Evolutionary conservation across 1,139 yeast genomes (phyloP).

Genomic region (Taiozyma sp.): DNA sequence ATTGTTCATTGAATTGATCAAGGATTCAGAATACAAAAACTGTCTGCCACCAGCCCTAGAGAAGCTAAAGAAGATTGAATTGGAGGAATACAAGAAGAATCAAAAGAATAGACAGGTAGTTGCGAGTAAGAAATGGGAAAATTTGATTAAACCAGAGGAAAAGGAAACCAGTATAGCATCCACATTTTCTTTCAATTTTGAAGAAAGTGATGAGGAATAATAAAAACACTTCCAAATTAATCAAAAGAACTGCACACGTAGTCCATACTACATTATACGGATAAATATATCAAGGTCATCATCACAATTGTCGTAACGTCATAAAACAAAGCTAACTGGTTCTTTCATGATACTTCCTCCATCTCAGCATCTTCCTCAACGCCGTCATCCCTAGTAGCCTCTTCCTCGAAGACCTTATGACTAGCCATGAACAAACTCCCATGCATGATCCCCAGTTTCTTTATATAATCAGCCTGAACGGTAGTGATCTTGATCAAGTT

Average conservation of each 20-base stretch:
- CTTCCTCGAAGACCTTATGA: constrained; percentile 55
- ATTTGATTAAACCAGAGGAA: constrained; percentile 12
- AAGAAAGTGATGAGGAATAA: constrained; percentile 13
- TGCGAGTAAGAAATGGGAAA: constrained; percentile 28
- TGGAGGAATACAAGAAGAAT: constrained; percentile 22
- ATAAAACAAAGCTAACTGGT: not conserved
- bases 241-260: too few species aligned
- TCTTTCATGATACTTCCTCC: not conserved
- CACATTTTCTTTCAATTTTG: constrained; percentile 21
- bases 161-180: not conserved
- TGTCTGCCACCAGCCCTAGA: constrained; percentile 32
- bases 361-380: constrained; percentile 1
- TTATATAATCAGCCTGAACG: constrained; percentile 50
- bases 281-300: not conserved
- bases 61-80: constrained; percentile 30
- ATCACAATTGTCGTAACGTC: not conserved
- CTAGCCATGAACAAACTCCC: constrained; percentile 63
- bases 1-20: constrained; percentile 43
- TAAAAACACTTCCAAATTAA: too few species aligned
- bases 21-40: constrained; percentile 27
- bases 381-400: constrained; percentile 21
- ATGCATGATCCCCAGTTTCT: constrained; percentile 54
- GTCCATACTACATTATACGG: too few species aligned
- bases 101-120: constrained; percentile 18
- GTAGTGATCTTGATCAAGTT: constrained; percentile 48